These are phyloP conservation scores for Fagopyrum tataricum DNA, from an alignment of 148 eudicot species.

Conservation along the genomic window DNA sequence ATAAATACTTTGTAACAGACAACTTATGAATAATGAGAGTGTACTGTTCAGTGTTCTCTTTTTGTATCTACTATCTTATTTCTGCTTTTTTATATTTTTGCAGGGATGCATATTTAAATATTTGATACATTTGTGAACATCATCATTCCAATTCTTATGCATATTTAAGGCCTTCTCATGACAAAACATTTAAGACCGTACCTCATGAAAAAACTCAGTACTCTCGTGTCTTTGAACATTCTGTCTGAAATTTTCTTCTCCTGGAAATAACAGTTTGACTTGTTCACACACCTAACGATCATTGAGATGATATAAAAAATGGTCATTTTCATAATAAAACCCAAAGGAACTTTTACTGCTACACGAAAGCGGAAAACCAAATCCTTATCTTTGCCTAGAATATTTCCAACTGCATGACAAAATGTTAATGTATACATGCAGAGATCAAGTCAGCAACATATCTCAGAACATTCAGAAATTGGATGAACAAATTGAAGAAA, in stretches of 20 bases:
- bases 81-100: too few relatives aligned
- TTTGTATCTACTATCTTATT: too few relatives aligned
- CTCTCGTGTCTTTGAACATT: neutral
- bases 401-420: neutral
- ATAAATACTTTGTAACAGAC: too few relatives aligned
- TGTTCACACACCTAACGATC: neutral
- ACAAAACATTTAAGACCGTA: too few relatives aligned
- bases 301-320: neutral
- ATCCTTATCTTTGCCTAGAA: neutral
- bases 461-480: neutral
- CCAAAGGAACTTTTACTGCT: neutral
- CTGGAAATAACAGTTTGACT: neutral
- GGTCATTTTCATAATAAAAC: neutral
- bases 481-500: neutral
- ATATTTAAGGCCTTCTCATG: too few relatives aligned
- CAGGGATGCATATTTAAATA: too few relatives aligned
- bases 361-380: neutral
- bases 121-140: neutral
- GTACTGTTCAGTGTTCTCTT: too few relatives aligned
- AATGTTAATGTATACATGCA: neutral
- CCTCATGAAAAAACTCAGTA: too few relatives aligned
- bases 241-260: neutral
- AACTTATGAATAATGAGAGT: too few relatives aligned
- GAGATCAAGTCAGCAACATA: neutral
- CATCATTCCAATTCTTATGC: too few relatives aligned